Percentiles rank a stretch among this genome's conserved stretches.
Evolutionary conservation across 306 rosid genomes (phyloP).

Genomic region (Vigna trinervia): DNA sequence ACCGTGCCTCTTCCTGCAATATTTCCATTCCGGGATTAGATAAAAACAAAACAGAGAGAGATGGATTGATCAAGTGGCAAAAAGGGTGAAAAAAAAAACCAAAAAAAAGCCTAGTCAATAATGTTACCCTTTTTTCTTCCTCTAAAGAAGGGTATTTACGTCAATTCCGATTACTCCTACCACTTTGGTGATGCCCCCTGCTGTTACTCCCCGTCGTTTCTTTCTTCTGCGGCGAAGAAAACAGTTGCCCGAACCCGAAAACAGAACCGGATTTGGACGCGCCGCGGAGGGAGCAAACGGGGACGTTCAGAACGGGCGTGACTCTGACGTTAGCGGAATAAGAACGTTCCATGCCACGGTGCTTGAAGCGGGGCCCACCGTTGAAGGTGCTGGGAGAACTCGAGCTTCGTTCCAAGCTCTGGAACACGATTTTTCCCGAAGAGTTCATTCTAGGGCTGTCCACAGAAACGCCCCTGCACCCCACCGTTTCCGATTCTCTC

Average conservation of each 20-base stretch:
- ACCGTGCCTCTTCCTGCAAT: slow-evolving; percentile 47
- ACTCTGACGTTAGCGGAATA: slow-evolving; percentile 91
- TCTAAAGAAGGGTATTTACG: background rate
- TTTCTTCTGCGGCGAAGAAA: slow-evolving; percentile 79
- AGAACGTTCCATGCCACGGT: slow-evolving; percentile 95
- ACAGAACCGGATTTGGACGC: slow-evolving; percentile 80
- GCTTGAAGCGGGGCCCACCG: slow-evolving; percentile 85
- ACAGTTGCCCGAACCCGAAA: slow-evolving; percentile 86
- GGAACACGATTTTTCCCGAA: slow-evolving; percentile 92
- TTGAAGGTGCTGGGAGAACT: slow-evolving; percentile 94
- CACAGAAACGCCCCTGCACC: slow-evolving; percentile 80
- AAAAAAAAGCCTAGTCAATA: slow-evolving; percentile 37
- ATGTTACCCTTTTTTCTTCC: background rate
- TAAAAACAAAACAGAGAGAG: slow-evolving; percentile 11
- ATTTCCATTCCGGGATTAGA: slow-evolving; percentile 41
- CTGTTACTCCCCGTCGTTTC: slow-evolving; percentile 42
- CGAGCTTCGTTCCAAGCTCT: slow-evolving; percentile 91
- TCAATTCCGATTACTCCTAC: slow-evolving; percentile 62
- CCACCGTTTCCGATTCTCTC: slow-evolving; percentile 43
- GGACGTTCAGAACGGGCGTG: slow-evolving; percentile 93
- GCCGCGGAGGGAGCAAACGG: slow-evolving; percentile 84
- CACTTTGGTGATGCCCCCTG: slow-evolving; percentile 42
- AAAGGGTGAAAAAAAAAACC: background rate
- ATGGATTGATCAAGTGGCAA: slow-evolving; percentile 33
- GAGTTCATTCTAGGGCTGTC: slow-evolving; percentile 97